phyloP scores from a whole-genome alignment of 306 rosid genomes.

The Ammopiptanthus mongolicus region DNA sequence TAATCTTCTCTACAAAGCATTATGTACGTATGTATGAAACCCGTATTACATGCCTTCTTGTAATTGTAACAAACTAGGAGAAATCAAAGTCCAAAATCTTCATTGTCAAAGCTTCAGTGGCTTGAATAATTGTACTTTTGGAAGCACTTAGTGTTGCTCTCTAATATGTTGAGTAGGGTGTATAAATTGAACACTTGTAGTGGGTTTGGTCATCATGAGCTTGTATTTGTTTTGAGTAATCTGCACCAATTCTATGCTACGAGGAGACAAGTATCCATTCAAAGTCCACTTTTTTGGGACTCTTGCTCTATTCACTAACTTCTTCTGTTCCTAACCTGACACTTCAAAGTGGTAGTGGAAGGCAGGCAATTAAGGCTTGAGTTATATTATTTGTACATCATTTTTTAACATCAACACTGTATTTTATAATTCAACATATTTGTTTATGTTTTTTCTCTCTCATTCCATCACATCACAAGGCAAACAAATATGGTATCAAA shows the following conservation, averaged over 20 bases:
- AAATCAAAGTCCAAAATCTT: conserved; percentile 4
- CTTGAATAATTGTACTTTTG: conserved; percentile 19
- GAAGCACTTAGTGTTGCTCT: conserved; percentile 16
- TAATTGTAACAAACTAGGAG: neutral
- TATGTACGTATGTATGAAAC: neutral
- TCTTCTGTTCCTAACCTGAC: neutral
- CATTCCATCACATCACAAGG: too few species aligned
- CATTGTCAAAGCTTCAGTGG: conserved; percentile 14
- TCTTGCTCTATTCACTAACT: conserved; percentile 13
- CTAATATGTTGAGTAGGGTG: conserved; percentile 10
- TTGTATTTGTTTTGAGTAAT: neutral
- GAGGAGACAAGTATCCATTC: conserved; percentile 25
- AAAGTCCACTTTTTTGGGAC: conserved; percentile 22
- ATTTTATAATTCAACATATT: too few species aligned
- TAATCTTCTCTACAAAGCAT: neutral
- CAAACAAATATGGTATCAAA: too few species aligned
- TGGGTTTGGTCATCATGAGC: conserved; percentile 40
- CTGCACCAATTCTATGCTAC: conserved; percentile 16
- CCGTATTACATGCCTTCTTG: neutral
- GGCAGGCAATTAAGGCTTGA: neutral
- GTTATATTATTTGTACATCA: too few species aligned
- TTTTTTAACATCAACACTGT: too few species aligned
- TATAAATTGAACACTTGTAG: conserved; percentile 28
- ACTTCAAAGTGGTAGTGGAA: conserved; percentile 18
- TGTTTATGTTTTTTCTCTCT: too few species aligned